A percentile compares a stretch with the other conserved stretches of the same genome.
phyloP scores from a whole-genome alignment of 1,139 yeast species.

The Suhomyces coccinellae region DNA sequence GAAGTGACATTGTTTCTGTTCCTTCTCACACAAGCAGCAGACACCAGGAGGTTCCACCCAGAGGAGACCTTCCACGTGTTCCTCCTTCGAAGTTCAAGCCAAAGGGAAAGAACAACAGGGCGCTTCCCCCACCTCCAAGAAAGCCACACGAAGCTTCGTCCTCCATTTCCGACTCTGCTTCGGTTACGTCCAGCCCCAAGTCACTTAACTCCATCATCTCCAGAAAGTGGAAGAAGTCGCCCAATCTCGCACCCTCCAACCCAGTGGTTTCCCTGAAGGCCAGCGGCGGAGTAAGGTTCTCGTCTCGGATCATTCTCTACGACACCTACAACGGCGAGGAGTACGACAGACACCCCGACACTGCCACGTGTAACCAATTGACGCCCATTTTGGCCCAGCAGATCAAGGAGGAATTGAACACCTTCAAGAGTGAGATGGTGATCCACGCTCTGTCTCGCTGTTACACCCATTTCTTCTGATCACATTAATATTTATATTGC shows the following conservation, averaged over 20 bases:
- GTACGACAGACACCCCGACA: slow-evolving; percentile 91
- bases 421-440: slow-evolving; percentile 74
- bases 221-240: slow-evolving; percentile 27
- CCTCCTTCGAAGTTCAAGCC: neutral
- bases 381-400: slow-evolving; percentile 87
- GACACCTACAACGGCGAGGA: slow-evolving; percentile 85
- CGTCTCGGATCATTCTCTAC: slow-evolving; percentile 79
- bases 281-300: slow-evolving; percentile 59
- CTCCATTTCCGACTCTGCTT: slow-evolving; percentile 23
- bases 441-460: slow-evolving; percentile 76
- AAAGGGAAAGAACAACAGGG: neutral
- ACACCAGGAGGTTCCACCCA: slow-evolving; percentile 4
- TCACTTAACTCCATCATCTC: slow-evolving; percentile 35
- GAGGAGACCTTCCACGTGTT: neutral
- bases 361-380: slow-evolving; percentile 89
- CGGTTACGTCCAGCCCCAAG: slow-evolving; percentile 32
- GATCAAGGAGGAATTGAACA: slow-evolving; percentile 83
- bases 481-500: neutral
- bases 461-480: slow-evolving; percentile 69
- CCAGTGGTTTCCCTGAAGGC: slow-evolving; percentile 4
- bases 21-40: slow-evolving; percentile 10
- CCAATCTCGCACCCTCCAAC: slow-evolving; percentile 11
- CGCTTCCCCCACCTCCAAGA: slow-evolving; percentile 18
- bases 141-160: slow-evolving; percentile 34
- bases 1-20: slow-evolving; percentile 10